phyloP scores from a whole-genome alignment of 2,329 filamentous ascomycete genomes.

The Plenodomus biglobosus region DNA sequence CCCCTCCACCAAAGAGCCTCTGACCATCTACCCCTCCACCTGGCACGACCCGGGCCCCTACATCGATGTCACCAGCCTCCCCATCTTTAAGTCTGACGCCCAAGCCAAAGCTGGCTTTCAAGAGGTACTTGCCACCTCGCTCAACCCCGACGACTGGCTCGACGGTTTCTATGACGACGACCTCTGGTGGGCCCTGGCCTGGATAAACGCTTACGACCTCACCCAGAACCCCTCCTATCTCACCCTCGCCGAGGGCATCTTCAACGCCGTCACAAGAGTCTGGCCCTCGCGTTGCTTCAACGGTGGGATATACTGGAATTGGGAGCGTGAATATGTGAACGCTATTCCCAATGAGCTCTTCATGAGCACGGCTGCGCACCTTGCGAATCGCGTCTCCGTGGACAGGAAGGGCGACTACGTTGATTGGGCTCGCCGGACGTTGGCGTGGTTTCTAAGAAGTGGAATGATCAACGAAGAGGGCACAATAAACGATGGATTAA shows the following conservation, averaged over 20 bases:
- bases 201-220: constrained; percentile 58
- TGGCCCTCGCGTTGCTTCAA: constrained; percentile 48
- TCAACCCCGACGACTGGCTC: constrained; percentile 38
- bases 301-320: constrained; percentile 55
- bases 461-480: constrained; percentile 52
- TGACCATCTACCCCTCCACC: constrained; percentile 20
- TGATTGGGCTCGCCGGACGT: constrained; percentile 51
- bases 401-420: constrained; percentile 46
- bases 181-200: constrained; percentile 54
- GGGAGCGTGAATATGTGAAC: constrained; percentile 50
- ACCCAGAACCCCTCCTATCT: constrained; percentile 51
- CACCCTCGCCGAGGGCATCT: constrained; percentile 52
- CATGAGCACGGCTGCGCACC: constrained; percentile 56
- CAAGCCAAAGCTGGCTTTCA: constrained; percentile 3
- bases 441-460: constrained; percentile 54
- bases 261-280: constrained; percentile 47
- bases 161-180: constrained; percentile 57
- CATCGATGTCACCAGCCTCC: constrained; percentile 12
- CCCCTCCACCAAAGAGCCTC: constrained; percentile 15
- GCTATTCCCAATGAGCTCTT: constrained; percentile 62
- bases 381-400: constrained; percentile 52
- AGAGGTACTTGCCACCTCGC: constrained; percentile 7
- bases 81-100: constrained; percentile 2
- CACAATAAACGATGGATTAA: constrained; percentile 59
- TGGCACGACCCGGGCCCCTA: constrained; percentile 17